These are phyloP conservation scores for Neonectria sp. DNA, from an alignment of 2,329 filamentous ascomycete genomes.

Conservation along the genomic window DNA sequence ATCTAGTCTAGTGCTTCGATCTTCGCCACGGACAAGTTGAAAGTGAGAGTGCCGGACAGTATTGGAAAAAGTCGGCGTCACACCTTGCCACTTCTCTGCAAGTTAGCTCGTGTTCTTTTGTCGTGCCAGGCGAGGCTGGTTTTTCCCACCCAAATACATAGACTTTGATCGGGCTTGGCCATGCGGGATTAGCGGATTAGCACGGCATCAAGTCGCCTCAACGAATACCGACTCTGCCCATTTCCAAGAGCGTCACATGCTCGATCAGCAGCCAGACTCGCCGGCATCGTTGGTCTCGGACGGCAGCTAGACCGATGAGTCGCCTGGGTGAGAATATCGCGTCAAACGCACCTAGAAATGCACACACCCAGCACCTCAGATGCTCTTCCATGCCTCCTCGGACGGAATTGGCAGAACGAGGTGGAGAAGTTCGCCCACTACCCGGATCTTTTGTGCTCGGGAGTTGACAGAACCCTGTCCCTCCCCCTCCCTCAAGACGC, in stretches of 20 bases:
- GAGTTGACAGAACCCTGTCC: slow-evolving; percentile 27
- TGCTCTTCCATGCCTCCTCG: slow-evolving; percentile 12
- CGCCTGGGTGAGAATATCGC: slow-evolving; percentile 21
- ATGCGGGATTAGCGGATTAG: slow-evolving; percentile 30
- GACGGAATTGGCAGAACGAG: slow-evolving; percentile 14
- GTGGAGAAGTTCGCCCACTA: slow-evolving; percentile 27
- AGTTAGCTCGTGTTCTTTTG: slow-evolving; percentile 25
- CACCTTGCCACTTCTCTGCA: slow-evolving; percentile 17
- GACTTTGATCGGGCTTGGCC: slow-evolving; percentile 15
- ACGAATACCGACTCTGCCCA: slow-evolving; percentile 17
- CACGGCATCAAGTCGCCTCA: slow-evolving; percentile 25
- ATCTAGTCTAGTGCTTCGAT: slow-evolving; percentile 15
- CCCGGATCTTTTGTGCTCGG: slow-evolving; percentile 36
- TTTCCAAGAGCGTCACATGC: slow-evolving; percentile 30
- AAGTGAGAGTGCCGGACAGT: not conserved
- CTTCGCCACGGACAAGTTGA: slow-evolving; percentile 11
- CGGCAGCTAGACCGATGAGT: slow-evolving; percentile 17
- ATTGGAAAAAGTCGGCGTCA: slow-evolving; percentile 15
- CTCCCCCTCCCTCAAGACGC: slow-evolving; percentile 16
- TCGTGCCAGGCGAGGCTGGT: not conserved
- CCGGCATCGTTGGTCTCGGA: slow-evolving; percentile 4
- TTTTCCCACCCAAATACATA: slow-evolving; percentile 10
- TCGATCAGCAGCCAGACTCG: slow-evolving; percentile 22
- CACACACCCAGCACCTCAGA: slow-evolving; percentile 28
- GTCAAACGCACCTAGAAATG: slow-evolving; percentile 21